Evolutionary conservation across 148 eudicot species (phyloP), one percentile per base, ranked within the genome.

Genomic region (Rhododendron molle): DNA sequence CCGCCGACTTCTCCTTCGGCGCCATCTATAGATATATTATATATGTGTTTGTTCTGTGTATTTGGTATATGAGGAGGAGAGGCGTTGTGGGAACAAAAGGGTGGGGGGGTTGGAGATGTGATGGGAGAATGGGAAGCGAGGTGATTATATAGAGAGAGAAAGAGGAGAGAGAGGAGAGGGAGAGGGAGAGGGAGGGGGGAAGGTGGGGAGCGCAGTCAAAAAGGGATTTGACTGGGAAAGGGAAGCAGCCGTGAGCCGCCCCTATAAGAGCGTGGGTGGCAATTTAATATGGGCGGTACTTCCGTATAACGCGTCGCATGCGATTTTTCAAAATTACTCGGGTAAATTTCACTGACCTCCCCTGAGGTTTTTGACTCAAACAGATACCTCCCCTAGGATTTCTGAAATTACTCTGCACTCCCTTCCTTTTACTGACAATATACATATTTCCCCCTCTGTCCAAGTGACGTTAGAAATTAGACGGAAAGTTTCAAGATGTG

Each of bases 141-240:
- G 52, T n/a, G 72, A n/a, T 76, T 76, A 76, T 84, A 76, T 84
- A 52, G 81, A 52, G 47, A 76, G 85, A 83, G 83, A 36, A 16
- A 23, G 72, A 13, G 26, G 38, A 43, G 7, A 7, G 83, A 34
- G 34, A 56, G 16, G 10, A 49, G 21, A 49, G 36, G 36, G 49
- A 52, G 81, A 36, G 47, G 52, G 85, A 83, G 71, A 58, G 16
- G 1, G 71, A 36, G 43, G 7, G 43, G 43, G 85, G 30, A 46
- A 10, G 81, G 81, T 30, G 21, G 56, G 49, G 60, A 28, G 21
- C 28, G 34, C 26, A 76, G 81, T 90, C 88, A 87, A 87, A 81
- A 81, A 81, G 81, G 84, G 83, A 83, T 90, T 90, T 90, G 92
- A 90, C 92, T 83, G 85, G 78, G 52, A 52, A 54, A 10, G 62